Percentiles rank a stretch among this genome's conserved stretches.
These are phyloP conservation scores for Chamaenerion angustifolium DNA, from an alignment of 345 rosid species.

Conservation along the genomic window DNA sequence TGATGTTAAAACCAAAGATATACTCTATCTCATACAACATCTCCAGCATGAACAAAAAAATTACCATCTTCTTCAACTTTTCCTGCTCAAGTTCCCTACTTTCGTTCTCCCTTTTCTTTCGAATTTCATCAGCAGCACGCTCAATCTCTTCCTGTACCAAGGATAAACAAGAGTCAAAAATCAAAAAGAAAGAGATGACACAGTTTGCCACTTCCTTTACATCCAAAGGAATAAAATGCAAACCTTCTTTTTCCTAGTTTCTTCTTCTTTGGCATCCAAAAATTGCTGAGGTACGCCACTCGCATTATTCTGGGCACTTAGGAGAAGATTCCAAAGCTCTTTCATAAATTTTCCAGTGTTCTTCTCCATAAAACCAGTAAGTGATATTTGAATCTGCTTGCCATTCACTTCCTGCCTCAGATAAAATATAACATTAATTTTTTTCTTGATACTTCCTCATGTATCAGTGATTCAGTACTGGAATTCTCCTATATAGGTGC, in stretches of 20 bases:
- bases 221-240: slow-evolving; percentile 2
- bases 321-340: slow-evolving; percentile 90
- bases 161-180: background rate
- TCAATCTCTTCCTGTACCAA: slow-evolving; percentile 56
- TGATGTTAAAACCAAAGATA: slow-evolving; percentile 51
- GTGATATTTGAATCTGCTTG: slow-evolving; percentile 71
- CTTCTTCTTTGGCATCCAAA: slow-evolving; percentile 80
- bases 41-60: slow-evolving; percentile 60
- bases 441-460: background rate
- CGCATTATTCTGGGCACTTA: slow-evolving; percentile 76
- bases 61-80: slow-evolving; percentile 58
- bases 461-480: no score
- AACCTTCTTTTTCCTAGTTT: slow-evolving; percentile 66
- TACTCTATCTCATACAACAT: slow-evolving; percentile 23
- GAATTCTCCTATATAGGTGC: no score
- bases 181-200: slow-evolving; percentile 5
- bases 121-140: slow-evolving; percentile 40
- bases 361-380: slow-evolving; percentile 98
- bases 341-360: slow-evolving; percentile 92
- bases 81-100: slow-evolving; percentile 39
- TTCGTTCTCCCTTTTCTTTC: slow-evolving; percentile 56
- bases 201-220: background rate
- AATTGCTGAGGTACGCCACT: slow-evolving; percentile 92
- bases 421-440: background rate
- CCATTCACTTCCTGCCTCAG: slow-evolving; percentile 65